Evolutionary conservation across 2,329 filamentous ascomycete genomes (phyloP).

Genomic region (Fusarium brevicatenulatum): DNA sequence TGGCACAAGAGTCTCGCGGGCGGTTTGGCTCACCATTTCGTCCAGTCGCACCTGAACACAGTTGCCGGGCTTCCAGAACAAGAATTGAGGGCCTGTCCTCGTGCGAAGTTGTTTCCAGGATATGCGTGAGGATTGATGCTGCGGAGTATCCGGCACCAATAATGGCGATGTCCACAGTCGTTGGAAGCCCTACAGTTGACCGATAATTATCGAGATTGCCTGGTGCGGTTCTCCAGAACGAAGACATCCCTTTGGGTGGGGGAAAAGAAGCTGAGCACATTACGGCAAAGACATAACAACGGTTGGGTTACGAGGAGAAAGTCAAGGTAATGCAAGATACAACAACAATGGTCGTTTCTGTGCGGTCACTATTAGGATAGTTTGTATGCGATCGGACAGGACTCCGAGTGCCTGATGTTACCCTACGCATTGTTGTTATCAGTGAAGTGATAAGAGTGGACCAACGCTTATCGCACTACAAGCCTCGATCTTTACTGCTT

Average conservation of each 20-base stretch:
- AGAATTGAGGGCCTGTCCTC: not conserved
- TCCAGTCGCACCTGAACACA: not conserved
- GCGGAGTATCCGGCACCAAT: not conserved
- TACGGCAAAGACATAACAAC: rapidly evolving
- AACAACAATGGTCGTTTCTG: rapidly evolving
- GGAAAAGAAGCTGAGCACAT: not conserved
- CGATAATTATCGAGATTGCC: rapidly evolving
- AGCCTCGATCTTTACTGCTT: not conserved
- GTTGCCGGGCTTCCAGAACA: not conserved
- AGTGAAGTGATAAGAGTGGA: not conserved
- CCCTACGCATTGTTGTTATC: not conserved
- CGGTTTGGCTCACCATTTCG: not conserved
- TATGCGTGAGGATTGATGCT: not conserved
- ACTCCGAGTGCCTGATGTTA: not conserved
- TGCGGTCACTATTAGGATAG: rapidly evolving
- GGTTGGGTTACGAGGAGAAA: rapidly evolving
- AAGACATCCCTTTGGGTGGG: rapidly evolving
- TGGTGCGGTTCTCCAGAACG: rapidly evolving
- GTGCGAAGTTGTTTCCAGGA: not conserved
- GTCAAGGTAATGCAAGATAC: not conserved
- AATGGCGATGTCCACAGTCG: rapidly evolving
- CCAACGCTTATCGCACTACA: rapidly evolving
- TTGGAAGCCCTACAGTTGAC: not conserved
- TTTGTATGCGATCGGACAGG: rapidly evolving
- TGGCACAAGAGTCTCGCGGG: rapidly evolving